Conservation (phyloP, 345 rosid species). For the Nasturtium officinale region DNA sequence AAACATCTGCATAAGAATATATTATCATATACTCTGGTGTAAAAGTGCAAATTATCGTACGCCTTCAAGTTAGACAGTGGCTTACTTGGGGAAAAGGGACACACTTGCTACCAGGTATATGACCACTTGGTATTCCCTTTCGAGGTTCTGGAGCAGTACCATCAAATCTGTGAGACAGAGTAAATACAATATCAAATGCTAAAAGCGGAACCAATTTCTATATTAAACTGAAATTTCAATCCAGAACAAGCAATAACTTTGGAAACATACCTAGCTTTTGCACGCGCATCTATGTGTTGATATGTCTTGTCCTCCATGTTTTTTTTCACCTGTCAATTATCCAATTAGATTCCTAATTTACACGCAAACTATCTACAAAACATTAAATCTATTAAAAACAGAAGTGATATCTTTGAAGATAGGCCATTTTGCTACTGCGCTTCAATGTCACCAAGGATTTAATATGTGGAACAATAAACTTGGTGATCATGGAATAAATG, state of each 20-base stretch:
- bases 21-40: conserved; percentile 13
- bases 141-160: conserved; percentile 92
- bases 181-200: neutral
- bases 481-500: conserved; percentile 1
- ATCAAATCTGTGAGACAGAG: conserved; percentile 59
- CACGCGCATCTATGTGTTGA: conserved; percentile 55
- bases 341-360: conserved; percentile 8
- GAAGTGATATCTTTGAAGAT: conserved; percentile 2
- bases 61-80: conserved; percentile 5
- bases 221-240: neutral
- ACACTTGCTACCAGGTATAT: conserved; percentile 92
- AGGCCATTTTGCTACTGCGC: neutral
- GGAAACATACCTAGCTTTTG: conserved; percentile 26
- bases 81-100: conserved; percentile 75
- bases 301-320: conserved; percentile 47
- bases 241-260: conserved; percentile 6
- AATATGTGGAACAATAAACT: conserved; percentile 3
- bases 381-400: neutral
- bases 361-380: conserved; percentile 5
- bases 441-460: conserved; percentile 12
- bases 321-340: conserved; percentile 53
- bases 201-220: neutral
- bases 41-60: neutral
- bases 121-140: conserved; percentile 86
- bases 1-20: conserved; percentile 59